Percentiles rank a stretch among this genome's conserved stretches.
Conservation (phyloP, 1,284 basidiomycete species). For the Trametes hirsuta region DNA sequence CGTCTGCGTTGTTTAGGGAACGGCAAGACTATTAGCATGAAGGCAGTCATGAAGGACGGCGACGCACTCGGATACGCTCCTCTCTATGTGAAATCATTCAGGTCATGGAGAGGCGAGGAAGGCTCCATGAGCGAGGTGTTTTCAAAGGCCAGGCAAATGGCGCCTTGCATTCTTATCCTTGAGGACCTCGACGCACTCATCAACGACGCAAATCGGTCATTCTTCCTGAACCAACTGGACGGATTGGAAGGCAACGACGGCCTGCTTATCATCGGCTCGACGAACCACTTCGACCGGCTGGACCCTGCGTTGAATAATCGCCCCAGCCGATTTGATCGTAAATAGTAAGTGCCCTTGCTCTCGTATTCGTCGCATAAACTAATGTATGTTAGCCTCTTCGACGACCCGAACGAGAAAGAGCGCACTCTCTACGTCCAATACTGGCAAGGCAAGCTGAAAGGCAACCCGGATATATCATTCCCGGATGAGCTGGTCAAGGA, state of each 20-base stretch:
- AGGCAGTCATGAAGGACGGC: constrained; percentile 73
- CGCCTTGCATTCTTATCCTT: constrained; percentile 77
- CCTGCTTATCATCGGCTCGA: constrained; percentile 76
- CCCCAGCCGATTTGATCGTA: constrained; percentile 83
- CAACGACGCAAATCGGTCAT: constrained; percentile 75
- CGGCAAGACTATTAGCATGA: constrained; percentile 84
- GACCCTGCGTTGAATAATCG: constrained; percentile 76
- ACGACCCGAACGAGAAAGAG: constrained; percentile 66
- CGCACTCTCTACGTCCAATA: constrained; percentile 69
- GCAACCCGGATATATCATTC: constrained; percentile 64
- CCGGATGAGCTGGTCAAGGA: constrained; percentile 64
- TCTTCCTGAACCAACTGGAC: constrained; percentile 85
- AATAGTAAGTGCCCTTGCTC: constrained; percentile 58
- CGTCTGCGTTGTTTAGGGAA: constrained; percentile 54
- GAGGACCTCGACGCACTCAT: constrained; percentile 86
- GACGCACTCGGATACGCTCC: constrained; percentile 61
- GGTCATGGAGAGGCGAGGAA: constrained; percentile 68
- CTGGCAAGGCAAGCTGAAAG: constrained; percentile 75
- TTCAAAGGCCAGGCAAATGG: constrained; percentile 61
- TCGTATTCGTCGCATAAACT: not conserved
- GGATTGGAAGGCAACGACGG: constrained; percentile 79
- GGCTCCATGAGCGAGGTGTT: constrained; percentile 66
- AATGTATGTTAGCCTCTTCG: constrained; percentile 50
- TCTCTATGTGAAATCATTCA: constrained; percentile 80
- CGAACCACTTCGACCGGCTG: constrained; percentile 81